phyloP scores from a whole-genome alignment of 1,284 basidiomycete genomes.

The Puccinia polysora region DNA sequence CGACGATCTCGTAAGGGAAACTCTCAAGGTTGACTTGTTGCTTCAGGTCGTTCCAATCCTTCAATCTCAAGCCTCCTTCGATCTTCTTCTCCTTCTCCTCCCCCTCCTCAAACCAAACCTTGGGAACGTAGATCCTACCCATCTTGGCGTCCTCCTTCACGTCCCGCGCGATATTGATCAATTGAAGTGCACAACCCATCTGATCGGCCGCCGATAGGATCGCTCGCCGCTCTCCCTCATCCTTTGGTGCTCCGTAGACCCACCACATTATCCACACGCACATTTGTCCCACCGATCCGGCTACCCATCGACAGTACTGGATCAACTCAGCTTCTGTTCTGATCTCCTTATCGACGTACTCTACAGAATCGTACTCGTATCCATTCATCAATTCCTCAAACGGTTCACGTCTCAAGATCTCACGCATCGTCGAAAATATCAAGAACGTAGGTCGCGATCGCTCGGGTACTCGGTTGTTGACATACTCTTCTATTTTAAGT shows the following conservation, averaged over 20 bases:
- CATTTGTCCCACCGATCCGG: slow-evolving; percentile 55
- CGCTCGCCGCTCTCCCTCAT: slow-evolving; percentile 35
- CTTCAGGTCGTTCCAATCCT: neutral
- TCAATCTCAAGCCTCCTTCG: slow-evolving; percentile 44
- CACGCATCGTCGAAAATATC: slow-evolving; percentile 52
- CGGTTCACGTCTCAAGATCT: slow-evolving; percentile 53
- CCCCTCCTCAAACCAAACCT: slow-evolving; percentile 47
- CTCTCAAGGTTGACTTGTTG: neutral
- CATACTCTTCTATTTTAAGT: slow-evolving; percentile 45
- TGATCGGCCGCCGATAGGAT: slow-evolving; percentile 50
- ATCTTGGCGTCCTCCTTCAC: slow-evolving; percentile 54
- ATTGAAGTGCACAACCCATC: slow-evolving; percentile 55
- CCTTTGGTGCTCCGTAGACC: slow-evolving; percentile 44
- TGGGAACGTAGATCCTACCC: slow-evolving; percentile 55
- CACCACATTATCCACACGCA: slow-evolving; percentile 56
- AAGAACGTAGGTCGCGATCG: slow-evolving; percentile 52
- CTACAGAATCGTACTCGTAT: slow-evolving; percentile 53
- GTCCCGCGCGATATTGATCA: slow-evolving; percentile 55
- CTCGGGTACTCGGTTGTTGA: slow-evolving; percentile 45
- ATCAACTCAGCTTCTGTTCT: slow-evolving; percentile 53
- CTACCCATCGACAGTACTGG: slow-evolving; percentile 55
- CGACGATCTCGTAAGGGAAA: slow-evolving; percentile 49
- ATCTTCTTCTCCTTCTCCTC: too few relatives aligned
- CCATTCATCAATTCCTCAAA: slow-evolving; percentile 55
- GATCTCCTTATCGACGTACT: slow-evolving; percentile 50